phyloP scores from a whole-genome alignment of 164 flowering plant species.

The Saururus chinensis region DNA sequence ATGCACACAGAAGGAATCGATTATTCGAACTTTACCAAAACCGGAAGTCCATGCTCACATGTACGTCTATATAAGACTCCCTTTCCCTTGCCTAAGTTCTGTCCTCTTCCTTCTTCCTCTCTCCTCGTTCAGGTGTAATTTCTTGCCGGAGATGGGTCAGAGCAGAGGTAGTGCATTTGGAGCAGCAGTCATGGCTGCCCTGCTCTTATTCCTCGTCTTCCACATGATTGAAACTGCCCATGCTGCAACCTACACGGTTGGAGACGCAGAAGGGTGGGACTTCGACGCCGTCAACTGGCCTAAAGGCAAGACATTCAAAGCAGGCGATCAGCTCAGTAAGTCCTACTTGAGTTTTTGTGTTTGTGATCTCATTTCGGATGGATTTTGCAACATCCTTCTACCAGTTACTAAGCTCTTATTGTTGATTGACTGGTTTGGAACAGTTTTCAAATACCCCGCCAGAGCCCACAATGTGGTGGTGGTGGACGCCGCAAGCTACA shows the following conservation, averaged over 20 bases:
- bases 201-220: slow-evolving; percentile 6
- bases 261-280: slow-evolving; percentile 30
- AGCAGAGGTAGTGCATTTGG: slow-evolving; percentile 43
- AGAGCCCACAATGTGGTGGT: slow-evolving; percentile 43
- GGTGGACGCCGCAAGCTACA: slow-evolving; percentile 31
- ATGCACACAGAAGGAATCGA: no score
- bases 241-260: slow-evolving; percentile 29
- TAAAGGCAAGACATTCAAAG: slow-evolving; percentile 31
- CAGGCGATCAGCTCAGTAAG: slow-evolving; percentile 41
- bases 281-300: slow-evolving; percentile 35
- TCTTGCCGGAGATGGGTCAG: slow-evolving; percentile 11
- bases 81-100: neutral
- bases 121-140: neutral
- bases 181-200: slow-evolving; percentile 3
- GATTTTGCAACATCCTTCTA: no score
- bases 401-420: no score
- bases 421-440: neutral
- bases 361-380: neutral
- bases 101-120: neutral
- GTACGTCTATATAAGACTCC: neutral
- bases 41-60: no score
- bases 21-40: no score
- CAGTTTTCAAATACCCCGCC: slow-evolving; percentile 53
- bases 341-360: neutral
- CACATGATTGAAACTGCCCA: slow-evolving; percentile 15